Conservation (phyloP, 129 eudicot species). For the Apium graveolens region DNA sequence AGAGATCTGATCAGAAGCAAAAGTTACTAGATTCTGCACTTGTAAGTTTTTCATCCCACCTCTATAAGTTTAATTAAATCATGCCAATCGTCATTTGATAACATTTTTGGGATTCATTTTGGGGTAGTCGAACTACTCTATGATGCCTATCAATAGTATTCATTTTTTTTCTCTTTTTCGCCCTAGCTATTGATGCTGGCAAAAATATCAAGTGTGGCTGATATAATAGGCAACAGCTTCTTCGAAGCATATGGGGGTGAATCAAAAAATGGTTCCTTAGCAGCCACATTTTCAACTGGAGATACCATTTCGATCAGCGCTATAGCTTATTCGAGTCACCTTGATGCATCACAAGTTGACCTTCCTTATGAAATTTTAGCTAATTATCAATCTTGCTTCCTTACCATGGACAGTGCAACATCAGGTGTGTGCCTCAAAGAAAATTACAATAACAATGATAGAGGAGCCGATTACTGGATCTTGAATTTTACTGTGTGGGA, state of each 20-base stretch:
- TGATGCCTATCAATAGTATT: too few relatives aligned
- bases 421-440: conserved; percentile 41
- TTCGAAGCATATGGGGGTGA: conserved; percentile 46
- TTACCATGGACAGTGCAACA: conserved; percentile 42
- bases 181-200: conserved; percentile 30
- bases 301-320: conserved; percentile 38
- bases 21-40: conserved; percentile 33
- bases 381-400: conserved; percentile 38
- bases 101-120: too few relatives aligned
- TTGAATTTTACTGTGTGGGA: conserved; percentile 43
- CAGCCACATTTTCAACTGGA: conserved; percentile 59
- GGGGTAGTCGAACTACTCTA: too few relatives aligned
- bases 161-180: neutral
- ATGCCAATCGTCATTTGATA: too few relatives aligned
- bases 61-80: too few relatives aligned
- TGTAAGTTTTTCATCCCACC: conserved; percentile 31
- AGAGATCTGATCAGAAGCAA: conserved; percentile 45
- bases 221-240: conserved; percentile 40
- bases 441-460: neutral
- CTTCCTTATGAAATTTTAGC: conserved; percentile 33
- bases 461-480: neutral
- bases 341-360: conserved; percentile 11
- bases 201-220: conserved; percentile 40
- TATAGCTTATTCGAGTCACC: conserved; percentile 15
- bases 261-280: conserved; percentile 42